Evolutionary conservation across 139 green algal genomes (phyloP).

Genomic region (Zygnema circumcarinatum): DNA sequence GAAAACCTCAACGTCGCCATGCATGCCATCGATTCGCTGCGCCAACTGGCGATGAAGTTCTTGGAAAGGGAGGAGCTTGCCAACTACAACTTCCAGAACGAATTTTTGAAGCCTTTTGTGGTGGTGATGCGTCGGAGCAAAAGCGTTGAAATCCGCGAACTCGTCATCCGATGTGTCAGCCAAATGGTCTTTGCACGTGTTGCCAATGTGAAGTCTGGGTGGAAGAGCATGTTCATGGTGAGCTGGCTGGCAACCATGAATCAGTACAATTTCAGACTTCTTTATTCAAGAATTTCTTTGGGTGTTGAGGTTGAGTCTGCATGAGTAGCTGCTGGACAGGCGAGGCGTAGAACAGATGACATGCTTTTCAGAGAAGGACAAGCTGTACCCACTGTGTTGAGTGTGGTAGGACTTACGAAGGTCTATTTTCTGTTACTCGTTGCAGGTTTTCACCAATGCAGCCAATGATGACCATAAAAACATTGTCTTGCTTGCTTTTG

Average conservation of each 20-base stretch:
- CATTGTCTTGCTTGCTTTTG: slow-evolving; percentile 62
- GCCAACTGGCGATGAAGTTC: slow-evolving; percentile 86
- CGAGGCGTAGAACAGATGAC: too few species aligned
- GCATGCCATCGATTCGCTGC: slow-evolving; percentile 87
- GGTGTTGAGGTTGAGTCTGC: too few species aligned
- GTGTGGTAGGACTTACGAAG: too few species aligned
- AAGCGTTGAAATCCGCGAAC: slow-evolving; percentile 91
- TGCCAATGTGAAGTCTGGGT: slow-evolving; percentile 94
- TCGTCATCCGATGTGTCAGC: slow-evolving; percentile 92
- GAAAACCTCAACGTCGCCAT: slow-evolving; percentile 80
- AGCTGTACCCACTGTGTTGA: too few species aligned
- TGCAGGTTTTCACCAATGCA: slow-evolving; percentile 90
- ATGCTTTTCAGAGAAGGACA: too few species aligned
- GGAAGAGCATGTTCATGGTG: slow-evolving; percentile 99
- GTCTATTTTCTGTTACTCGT: too few species aligned
- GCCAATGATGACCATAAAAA: slow-evolving; percentile 68
- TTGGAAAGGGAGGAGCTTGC: slow-evolving; percentile 96
- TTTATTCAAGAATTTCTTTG: too few species aligned
- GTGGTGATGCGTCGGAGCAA: slow-evolving; percentile 89
- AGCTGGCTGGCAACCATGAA: too few species aligned
- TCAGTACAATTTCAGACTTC: too few species aligned
- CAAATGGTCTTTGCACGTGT: slow-evolving; percentile 74
- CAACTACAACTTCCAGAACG: slow-evolving; percentile 99
- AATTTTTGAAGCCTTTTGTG: slow-evolving; percentile 98
- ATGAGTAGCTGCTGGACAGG: too few species aligned